Percentiles rank a stretch among this genome's conserved stretches.
phyloP scores from a whole-genome alignment of 257 asterid species.

The Vinca minor region DNA sequence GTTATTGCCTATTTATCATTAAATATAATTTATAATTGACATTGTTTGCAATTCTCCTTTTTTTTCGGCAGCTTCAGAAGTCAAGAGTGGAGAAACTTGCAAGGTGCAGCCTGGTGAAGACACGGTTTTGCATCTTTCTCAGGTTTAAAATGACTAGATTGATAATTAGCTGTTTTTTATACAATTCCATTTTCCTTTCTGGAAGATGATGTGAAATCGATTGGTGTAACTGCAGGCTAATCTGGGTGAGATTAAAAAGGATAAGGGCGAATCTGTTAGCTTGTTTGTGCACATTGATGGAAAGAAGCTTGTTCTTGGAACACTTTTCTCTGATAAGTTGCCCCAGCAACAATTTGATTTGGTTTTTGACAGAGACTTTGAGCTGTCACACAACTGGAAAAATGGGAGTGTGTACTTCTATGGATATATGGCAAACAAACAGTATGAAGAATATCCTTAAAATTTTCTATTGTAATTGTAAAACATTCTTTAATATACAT shows the following conservation, averaged over 20 bases:
- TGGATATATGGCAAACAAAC: constrained; percentile 55
- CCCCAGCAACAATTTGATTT: constrained; percentile 76
- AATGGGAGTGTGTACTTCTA: constrained; percentile 61
- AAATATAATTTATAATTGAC: no score
- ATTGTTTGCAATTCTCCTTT: background rate
- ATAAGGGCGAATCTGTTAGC: constrained; percentile 42
- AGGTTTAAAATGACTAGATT: constrained; percentile 51
- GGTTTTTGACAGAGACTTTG: constrained; percentile 48
- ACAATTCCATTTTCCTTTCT: background rate
- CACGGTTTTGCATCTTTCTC: constrained; percentile 63
- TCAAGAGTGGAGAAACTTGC: constrained; percentile 47
- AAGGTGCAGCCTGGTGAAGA: constrained; percentile 47
- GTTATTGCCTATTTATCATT: no score
- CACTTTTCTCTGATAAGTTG: constrained; percentile 55
- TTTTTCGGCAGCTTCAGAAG: constrained; percentile 58
- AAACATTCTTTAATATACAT: background rate
- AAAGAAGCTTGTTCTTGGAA: constrained; percentile 65
- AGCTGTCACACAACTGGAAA: constrained; percentile 68
- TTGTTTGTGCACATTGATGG: constrained; percentile 50
- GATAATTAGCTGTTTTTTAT: constrained; percentile 7
- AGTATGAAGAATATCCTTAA: constrained; percentile 60
- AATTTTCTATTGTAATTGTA: background rate
- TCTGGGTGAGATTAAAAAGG: constrained; percentile 56
- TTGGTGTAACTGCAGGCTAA: constrained; percentile 34
- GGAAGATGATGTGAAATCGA: background rate